Evolutionary conservation across 1,284 basidiomycete genomes (phyloP).

Genomic region (Sanghuangporus sanghuang): DNA sequence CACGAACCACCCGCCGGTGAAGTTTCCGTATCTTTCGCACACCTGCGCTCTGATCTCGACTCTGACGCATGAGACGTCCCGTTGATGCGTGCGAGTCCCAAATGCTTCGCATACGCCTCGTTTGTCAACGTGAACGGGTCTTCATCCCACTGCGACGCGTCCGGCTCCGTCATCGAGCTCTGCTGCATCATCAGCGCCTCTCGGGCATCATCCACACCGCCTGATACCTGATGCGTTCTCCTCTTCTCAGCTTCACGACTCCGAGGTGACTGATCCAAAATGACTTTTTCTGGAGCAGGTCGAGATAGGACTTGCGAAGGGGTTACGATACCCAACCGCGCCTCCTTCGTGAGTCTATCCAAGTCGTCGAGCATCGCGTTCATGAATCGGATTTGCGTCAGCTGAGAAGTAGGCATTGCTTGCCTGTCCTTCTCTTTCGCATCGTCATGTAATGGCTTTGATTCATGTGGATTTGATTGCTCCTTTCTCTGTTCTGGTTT

Average conservation of each 20-base stretch:
- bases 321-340: not conserved
- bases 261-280: not conserved
- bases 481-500: not conserved
- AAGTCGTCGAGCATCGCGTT: not conserved
- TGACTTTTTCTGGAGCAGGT: not conserved
- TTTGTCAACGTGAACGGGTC: conserved; percentile 10
- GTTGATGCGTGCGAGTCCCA: not conserved
- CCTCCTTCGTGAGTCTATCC: not conserved
- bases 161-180: conserved; percentile 11
- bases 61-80: not conserved
- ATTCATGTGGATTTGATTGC: not conserved
- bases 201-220: not conserved
- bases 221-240: not conserved
- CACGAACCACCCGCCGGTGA: not conserved
- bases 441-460: no score
- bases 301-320: not conserved
- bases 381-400: not conserved
- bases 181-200: not conserved
- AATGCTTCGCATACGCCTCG: not conserved
- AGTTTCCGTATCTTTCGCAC: not conserved
- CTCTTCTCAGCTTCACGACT: not conserved
- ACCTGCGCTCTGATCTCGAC: not conserved
- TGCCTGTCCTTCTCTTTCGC: no score
- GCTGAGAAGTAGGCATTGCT: not conserved
- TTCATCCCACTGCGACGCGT: not conserved